Conservation (phyloP, 2,329 filamentous ascomycete genomes). For the Neodidymelliopsis sp. region DNA sequence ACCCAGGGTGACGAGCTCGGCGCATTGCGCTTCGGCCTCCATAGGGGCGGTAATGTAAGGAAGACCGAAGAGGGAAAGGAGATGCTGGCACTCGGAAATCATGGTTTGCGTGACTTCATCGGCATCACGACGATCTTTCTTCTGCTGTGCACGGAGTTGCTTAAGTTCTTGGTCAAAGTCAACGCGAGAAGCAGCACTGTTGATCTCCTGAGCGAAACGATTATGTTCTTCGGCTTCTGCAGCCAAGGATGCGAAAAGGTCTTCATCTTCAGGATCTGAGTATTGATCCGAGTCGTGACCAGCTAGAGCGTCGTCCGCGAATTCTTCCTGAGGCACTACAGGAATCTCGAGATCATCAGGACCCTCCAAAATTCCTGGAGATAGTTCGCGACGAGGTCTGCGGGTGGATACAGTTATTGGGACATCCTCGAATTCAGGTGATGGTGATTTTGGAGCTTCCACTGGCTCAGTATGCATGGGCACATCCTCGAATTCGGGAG, state of each 20-base stretch:
- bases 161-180: slow-evolving; percentile 89
- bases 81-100: slow-evolving; percentile 92
- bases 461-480: slow-evolving; percentile 27
- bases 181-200: slow-evolving; percentile 71
- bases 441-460: slow-evolving; percentile 48
- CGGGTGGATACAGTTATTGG: slow-evolving; percentile 29
- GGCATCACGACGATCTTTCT: slow-evolving; percentile 92
- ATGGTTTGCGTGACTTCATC: slow-evolving; percentile 97
- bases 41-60: slow-evolving; percentile 98
- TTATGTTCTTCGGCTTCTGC: slow-evolving; percentile 93
- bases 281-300: slow-evolving; percentile 50
- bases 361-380: slow-evolving; percentile 36
- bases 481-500: slow-evolving; percentile 62
- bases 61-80: slow-evolving; percentile 88
- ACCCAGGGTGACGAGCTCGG: slow-evolving; percentile 83
- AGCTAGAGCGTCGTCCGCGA: slow-evolving; percentile 41
- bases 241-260: slow-evolving; percentile 84
- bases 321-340: slow-evolving; percentile 39
- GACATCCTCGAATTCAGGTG: slow-evolving; percentile 62
- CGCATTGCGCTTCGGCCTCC: slow-evolving; percentile 98
- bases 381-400: slow-evolving; percentile 28
- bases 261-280: slow-evolving; percentile 91
- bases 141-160: slow-evolving; percentile 89
- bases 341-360: slow-evolving; percentile 39
- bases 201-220: slow-evolving; percentile 87